These are phyloP conservation scores for Cymodocea nodosa DNA, from an alignment of 116 monocot genomes.

Conservation along the genomic window DNA sequence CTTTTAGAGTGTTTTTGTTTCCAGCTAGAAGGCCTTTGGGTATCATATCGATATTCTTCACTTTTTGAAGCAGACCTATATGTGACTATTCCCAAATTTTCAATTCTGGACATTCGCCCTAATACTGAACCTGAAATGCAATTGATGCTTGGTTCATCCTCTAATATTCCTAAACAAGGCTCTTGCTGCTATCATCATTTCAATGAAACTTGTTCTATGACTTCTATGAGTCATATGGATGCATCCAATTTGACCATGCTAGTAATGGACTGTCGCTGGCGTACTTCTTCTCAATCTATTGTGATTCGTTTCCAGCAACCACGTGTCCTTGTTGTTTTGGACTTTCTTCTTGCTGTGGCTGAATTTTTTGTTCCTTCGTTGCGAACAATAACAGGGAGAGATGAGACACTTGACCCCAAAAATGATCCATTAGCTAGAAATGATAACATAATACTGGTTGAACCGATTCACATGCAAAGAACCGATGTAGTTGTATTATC, in stretches of 20 bases:
- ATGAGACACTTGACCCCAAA: constrained; percentile 59
- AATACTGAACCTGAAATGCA: constrained; percentile 92
- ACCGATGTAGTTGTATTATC: constrained; percentile 56
- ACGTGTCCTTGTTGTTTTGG: constrained; percentile 79
- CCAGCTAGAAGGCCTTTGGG: constrained; percentile 93
- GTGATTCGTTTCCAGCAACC: constrained; percentile 92
- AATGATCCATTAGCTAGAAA: constrained; percentile 65
- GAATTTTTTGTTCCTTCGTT: constrained; percentile 90
- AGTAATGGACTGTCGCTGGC: constrained; percentile 81
- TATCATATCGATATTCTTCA: constrained; percentile 78
- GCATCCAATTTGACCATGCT: constrained; percentile 76
- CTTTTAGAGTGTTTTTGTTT: neutral
- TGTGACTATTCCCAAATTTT: constrained; percentile 81
- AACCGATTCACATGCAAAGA: constrained; percentile 50
- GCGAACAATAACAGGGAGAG: constrained; percentile 67
- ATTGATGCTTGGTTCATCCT: constrained; percentile 76
- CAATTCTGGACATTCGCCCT: constrained; percentile 75
- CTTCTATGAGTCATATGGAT: constrained; percentile 17
- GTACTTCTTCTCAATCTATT: constrained; percentile 64
- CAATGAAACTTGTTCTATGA: constrained; percentile 4
- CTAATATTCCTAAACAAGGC: constrained; percentile 36
- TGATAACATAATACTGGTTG: constrained; percentile 61
- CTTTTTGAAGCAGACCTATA: constrained; percentile 72
- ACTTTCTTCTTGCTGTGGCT: constrained; percentile 81
- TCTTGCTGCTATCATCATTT: neutral